A percentile compares a stretch with the other conserved stretches of the same genome.
Conservation (phyloP, 192 early-diverging fungal genomes). For the Umbelopsis sp. region DNA sequence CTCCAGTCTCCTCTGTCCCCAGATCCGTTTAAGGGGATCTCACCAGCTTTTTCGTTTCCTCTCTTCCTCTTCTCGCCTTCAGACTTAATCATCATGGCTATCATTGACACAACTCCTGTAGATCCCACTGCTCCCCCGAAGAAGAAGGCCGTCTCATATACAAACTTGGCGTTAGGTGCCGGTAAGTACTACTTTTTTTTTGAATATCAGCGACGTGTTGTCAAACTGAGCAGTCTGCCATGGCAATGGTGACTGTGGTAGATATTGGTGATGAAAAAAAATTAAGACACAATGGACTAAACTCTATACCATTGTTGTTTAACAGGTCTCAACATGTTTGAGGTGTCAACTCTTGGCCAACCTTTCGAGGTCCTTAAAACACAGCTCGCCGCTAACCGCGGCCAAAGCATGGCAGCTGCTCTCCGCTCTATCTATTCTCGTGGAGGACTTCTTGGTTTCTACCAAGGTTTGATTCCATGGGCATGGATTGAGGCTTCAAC, state of each 20-base stretch:
- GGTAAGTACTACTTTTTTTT: conserved; percentile 47
- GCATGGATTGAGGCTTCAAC: conserved; percentile 66
- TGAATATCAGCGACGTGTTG: not conserved
- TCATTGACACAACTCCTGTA: conserved; percentile 25
- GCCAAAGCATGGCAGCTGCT: conserved; percentile 73
- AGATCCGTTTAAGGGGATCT: not conserved
- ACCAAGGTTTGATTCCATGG: conserved; percentile 83
- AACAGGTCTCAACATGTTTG: conserved; percentile 76
- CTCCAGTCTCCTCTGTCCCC: not conserved
- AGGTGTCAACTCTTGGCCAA: conserved; percentile 90
- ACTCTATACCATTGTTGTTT: not conserved
- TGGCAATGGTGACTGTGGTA: not conserved
- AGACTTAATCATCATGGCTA: conserved; percentile 19
- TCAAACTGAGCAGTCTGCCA: too few species aligned
- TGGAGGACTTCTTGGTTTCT: conserved; percentile 91
- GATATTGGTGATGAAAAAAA: not conserved
- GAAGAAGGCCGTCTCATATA: conserved; percentile 88
- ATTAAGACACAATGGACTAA: not conserved
- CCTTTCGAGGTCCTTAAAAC: conserved; percentile 98
- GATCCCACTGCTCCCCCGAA: conserved; percentile 36
- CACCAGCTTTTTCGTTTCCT: conserved; percentile 6
- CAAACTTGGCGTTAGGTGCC: conserved; percentile 87
- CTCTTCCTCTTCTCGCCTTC: not conserved
- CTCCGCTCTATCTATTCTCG: conserved; percentile 79
- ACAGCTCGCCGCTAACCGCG: conserved; percentile 92